Evolutionary conservation across 192 early-diverging fungal species (phyloP).

Genomic region (Dispira parvispora): DNA sequence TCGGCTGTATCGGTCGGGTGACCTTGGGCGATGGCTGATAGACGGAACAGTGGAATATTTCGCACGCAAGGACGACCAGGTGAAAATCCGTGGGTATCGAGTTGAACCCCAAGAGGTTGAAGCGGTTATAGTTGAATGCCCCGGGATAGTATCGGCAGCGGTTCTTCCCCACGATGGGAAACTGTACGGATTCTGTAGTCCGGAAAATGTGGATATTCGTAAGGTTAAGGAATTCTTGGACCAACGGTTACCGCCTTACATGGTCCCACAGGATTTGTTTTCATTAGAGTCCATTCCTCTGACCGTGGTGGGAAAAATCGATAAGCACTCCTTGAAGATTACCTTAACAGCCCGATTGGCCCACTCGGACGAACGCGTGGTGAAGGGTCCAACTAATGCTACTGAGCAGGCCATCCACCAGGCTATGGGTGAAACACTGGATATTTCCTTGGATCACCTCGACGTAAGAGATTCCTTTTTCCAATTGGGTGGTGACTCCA

Average conservation of each 20-base stretch:
- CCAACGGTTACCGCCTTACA: not conserved
- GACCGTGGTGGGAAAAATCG: not conserved
- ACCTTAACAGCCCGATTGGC: not conserved
- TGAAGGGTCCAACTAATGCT: not conserved
- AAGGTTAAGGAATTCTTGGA: not conserved
- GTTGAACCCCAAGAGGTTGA: conserved; percentile 1
- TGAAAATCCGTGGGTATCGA: not conserved
- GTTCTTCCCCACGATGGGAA: not conserved
- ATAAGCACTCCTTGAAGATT: not conserved
- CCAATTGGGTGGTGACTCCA: not conserved
- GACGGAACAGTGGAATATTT: not conserved
- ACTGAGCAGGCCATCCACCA: not conserved
- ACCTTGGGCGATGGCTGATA: not conserved
- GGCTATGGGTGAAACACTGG: not conserved
- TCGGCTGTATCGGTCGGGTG: not conserved
- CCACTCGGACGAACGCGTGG: not conserved
- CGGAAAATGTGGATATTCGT: not conserved
- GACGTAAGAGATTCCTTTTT: not conserved
- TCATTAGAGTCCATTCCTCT: not conserved
- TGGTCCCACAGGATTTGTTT: not conserved
- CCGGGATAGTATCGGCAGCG: not conserved
- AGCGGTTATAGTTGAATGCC: not conserved
- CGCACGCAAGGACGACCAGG: not conserved
- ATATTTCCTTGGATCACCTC: not conserved
- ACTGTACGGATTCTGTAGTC: not conserved